Conservation (phyloP, 768 basidiomycete species). For the Amyloporia xantha region DNA sequence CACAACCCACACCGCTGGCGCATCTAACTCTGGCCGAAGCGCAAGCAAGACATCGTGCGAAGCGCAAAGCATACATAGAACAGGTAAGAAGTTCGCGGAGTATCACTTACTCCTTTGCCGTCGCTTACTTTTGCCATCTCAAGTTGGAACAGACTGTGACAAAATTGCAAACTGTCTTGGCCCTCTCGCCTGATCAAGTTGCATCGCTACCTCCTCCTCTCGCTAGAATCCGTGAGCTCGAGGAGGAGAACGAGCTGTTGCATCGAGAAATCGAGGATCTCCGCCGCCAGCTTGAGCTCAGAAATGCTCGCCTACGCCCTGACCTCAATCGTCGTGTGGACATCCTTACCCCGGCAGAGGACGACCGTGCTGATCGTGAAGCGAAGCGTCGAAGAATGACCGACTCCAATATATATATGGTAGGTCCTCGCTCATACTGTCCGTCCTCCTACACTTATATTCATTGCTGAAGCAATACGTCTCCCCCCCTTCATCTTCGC, state of each 20-base stretch:
- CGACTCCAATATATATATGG: conserved; percentile 23
- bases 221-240: conserved; percentile 73
- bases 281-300: conserved; percentile 47
- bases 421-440: conserved; percentile 5
- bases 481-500: too few species aligned
- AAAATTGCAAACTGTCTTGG: conserved; percentile 71
- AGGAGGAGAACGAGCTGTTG: conserved; percentile 70
- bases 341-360: conserved; percentile 12
- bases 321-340: conserved; percentile 15
- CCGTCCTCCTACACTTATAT: too few species aligned
- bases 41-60: conserved; percentile 85
- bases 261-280: conserved; percentile 70
- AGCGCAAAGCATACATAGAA: conserved; percentile 90
- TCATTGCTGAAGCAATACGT: neutral
- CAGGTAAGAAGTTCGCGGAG: conserved; percentile 43
- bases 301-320: conserved; percentile 19
- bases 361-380: conserved; percentile 21
- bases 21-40: conserved; percentile 30
- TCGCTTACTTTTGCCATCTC: too few species aligned
- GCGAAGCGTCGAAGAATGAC: conserved; percentile 23
- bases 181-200: conserved; percentile 69
- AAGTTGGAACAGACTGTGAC: conserved; percentile 87
- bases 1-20: neutral
- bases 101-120: neutral
- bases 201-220: conserved; percentile 66